Percentiles rank a stretch among this genome's conserved stretches.
phyloP scores from a whole-genome alignment of 2,329 filamentous ascomycete species.

The Fusarium abutilonis region DNA sequence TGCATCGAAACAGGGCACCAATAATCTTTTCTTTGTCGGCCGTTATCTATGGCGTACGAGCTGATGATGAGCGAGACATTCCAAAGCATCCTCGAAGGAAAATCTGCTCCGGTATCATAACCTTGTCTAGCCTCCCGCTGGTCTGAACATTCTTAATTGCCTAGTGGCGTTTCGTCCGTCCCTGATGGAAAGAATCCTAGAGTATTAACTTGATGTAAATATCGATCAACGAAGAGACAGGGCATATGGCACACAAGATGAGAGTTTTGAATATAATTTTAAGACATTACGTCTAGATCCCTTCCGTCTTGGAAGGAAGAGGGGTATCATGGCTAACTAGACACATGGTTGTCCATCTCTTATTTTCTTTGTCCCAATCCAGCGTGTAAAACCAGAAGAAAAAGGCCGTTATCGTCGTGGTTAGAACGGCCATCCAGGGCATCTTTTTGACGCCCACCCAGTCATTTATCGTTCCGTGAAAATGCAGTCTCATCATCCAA shows the following conservation, averaged over 20 bases:
- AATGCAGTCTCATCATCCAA: slow-evolving; percentile 35
- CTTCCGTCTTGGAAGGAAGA: slow-evolving; percentile 12
- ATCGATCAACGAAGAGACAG: not conserved
- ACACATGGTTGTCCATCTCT: slow-evolving; percentile 27
- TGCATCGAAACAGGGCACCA: not conserved
- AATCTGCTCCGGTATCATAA: not conserved
- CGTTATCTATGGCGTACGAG: not conserved
- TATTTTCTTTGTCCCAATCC: slow-evolving; percentile 35
- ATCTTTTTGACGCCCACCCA: slow-evolving; percentile 21
- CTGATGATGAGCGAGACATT: slow-evolving; percentile 14
- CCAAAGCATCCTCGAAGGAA: not conserved
- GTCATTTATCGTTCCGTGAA: slow-evolving; percentile 27
- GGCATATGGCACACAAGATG: not conserved
- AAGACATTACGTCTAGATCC: slow-evolving; percentile 42
- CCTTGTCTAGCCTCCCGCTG: not conserved
- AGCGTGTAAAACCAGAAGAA: slow-evolving; percentile 12
- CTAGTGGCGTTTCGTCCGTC: slow-evolving; percentile 8
- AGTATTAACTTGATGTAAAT: not conserved
- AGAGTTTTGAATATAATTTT: slow-evolving; percentile 15
- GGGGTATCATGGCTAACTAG: slow-evolving; percentile 34
- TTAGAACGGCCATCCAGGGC: slow-evolving; percentile 26
- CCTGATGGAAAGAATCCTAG: not conserved
- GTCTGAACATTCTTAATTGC: not conserved
- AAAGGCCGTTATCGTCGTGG: slow-evolving; percentile 40
- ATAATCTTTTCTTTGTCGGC: not conserved